phyloP scores from a whole-genome alignment of 306 rosid genomes.

The Arachis stenosperma region DNA sequence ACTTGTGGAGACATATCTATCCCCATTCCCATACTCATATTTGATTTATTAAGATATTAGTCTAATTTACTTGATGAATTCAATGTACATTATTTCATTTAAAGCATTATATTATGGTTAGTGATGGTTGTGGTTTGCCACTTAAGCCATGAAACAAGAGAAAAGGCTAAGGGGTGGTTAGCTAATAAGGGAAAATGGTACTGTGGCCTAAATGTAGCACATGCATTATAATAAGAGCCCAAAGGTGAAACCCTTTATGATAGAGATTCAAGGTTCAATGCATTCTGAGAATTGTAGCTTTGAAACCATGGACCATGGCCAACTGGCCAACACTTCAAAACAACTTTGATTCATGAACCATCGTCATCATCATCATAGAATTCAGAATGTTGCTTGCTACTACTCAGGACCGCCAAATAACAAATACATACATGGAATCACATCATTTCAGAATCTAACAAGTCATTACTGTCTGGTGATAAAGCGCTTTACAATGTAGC shows the following conservation, averaged over 20 bases:
- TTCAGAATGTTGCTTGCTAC: conserved; percentile 5
- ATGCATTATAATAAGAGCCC: conserved; percentile 15
- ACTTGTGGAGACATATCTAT: not conserved
- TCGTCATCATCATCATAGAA: not conserved
- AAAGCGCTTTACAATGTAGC: not conserved
- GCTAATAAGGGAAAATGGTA: conserved; percentile 17
- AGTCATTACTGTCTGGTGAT: not conserved
- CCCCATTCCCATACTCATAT: too few relatives aligned
- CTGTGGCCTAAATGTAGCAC: conserved; percentile 15
- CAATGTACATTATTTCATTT: too few relatives aligned
- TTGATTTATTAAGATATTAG: too few relatives aligned
- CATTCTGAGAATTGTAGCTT: not conserved
- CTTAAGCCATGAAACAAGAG: conserved; percentile 19
- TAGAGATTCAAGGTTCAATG: conserved; percentile 38
- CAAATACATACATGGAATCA: conserved; percentile 15
- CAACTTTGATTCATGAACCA: not conserved
- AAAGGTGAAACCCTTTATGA: not conserved
- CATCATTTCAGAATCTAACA: not conserved
- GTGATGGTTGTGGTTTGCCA: not conserved
- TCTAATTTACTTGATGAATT: too few relatives aligned
- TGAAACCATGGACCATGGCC: conserved; percentile 31
- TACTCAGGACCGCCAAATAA: conserved; percentile 17
- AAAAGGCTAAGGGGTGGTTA: conserved; percentile 12
- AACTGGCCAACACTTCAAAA: conserved; percentile 19
- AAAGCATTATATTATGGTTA: too few relatives aligned